Evolutionary conservation across 805 yeast genomes (phyloP).

Genomic region (Cyberlindnera nakhonratchasimensis): DNA sequence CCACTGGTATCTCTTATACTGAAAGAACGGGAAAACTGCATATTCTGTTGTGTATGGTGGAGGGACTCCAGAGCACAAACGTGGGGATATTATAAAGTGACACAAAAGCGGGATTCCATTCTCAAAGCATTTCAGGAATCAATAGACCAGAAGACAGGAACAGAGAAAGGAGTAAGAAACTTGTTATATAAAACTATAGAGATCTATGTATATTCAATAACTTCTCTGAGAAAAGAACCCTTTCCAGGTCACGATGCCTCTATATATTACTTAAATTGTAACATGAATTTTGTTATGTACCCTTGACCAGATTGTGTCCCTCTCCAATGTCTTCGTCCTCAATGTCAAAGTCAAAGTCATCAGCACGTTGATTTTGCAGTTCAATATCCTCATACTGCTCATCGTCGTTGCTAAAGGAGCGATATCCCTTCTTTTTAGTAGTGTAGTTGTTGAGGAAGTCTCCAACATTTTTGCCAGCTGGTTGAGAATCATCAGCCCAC

Average conservation of each 20-base stretch:
- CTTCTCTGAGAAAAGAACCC: too few species aligned
- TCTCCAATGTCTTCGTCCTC: constrained; percentile 13
- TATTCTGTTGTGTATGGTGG: background rate
- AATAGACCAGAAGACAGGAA: too few species aligned
- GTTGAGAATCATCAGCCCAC: constrained; percentile 33
- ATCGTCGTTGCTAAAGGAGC: constrained; percentile 8
- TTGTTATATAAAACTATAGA: too few species aligned
- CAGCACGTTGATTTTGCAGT: constrained; percentile 15
- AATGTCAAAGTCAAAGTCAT: constrained; percentile 22
- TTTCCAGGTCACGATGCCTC: too few species aligned
- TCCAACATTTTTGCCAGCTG: constrained; percentile 15
- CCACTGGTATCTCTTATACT: background rate
- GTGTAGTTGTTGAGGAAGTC: constrained; percentile 23
- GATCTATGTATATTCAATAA: too few species aligned
- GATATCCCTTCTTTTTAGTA: constrained; percentile 16
- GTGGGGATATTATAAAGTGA: background rate
- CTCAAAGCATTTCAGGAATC: too few species aligned
- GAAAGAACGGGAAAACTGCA: background rate
- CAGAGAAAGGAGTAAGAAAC: too few species aligned
- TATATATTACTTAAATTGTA: too few species aligned
- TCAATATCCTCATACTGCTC: constrained; percentile 23
- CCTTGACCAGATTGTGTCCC: background rate
- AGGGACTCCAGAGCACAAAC: too few species aligned
- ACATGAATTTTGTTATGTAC: background rate
- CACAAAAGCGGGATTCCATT: background rate